These are phyloP conservation scores for Balamuthia mandrillaris DNA, from an alignment of 208 protist genomes.

Conservation along the genomic window DNA sequence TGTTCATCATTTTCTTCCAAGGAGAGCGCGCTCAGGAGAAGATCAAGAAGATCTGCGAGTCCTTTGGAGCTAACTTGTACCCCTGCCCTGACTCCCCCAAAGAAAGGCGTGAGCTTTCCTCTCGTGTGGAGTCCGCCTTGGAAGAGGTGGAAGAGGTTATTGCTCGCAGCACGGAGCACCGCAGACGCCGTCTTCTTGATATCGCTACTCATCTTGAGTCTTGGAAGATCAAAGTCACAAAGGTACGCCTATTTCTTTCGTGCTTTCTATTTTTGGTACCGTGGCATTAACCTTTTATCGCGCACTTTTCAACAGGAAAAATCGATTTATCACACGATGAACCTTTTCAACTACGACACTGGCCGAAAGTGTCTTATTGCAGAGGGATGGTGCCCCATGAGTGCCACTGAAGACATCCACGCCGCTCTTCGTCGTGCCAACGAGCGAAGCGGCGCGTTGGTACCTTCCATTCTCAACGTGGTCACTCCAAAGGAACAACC, in stretches of 20 bases:
- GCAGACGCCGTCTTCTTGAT: constrained; percentile 69
- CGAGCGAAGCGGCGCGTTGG: constrained; percentile 77
- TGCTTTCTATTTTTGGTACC: neutral
- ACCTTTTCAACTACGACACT: constrained; percentile 89
- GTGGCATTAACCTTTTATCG: neutral
- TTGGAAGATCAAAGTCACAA: constrained; percentile 85
- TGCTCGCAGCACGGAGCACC: constrained; percentile 51
- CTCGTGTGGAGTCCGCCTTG: constrained; percentile 56
- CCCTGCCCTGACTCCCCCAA: constrained; percentile 83
- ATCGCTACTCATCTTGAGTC: constrained; percentile 74
- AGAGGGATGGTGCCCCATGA: constrained; percentile 64
- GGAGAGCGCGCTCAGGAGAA: constrained; percentile 82
- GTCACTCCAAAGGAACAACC: constrained; percentile 82
- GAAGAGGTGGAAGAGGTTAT: constrained; percentile 67
- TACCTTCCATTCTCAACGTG: constrained; percentile 87
- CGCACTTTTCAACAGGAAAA: constrained; percentile 87
- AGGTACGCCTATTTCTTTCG: neutral
- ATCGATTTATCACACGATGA: constrained; percentile 92
- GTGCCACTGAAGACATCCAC: constrained; percentile 76
- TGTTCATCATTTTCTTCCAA: constrained; percentile 96
- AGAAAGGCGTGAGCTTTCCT: constrained; percentile 61
- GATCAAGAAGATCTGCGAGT: constrained; percentile 92
- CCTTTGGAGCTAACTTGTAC: constrained; percentile 90
- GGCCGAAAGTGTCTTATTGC: constrained; percentile 80
- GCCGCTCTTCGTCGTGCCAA: constrained; percentile 76